Evolutionary conservation across 2,329 filamentous ascomycete species (phyloP), one percentile per base, ranked within the genome.

Genomic region (Ophiostoma perfectum): DNA sequence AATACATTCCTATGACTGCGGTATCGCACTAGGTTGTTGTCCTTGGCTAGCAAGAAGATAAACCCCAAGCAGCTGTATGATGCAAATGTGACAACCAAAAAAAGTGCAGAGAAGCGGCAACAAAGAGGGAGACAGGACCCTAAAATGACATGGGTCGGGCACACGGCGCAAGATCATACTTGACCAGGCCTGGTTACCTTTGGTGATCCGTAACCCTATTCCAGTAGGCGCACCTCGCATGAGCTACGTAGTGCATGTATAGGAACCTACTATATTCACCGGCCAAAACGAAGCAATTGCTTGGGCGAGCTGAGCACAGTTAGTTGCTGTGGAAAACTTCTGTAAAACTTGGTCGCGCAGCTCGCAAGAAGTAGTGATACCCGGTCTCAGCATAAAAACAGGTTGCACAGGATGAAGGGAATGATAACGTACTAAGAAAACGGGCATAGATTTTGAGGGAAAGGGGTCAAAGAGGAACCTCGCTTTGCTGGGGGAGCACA

Each of bases 81-180:
- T 27, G 49, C 27, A 27, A 27, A 27, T 27, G 27, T 27, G 27
- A 27, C 27, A 27, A 55, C 0, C 9, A 9, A 4, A 55, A 55
- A 18, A n/a, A 55, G n/a, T 14, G 14, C 45, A 55, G 49, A 18
- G 12, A 11, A 55, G 7, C 49, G 18, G 49, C 9, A 9, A 36
- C 18, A 9, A 55, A 27, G 45, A 44, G 12, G 5, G 2, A 55
- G n/a, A 55, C 49, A 55, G n/a, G 49, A 9, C 49, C 49, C 49
- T 55, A 55, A 55, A 55, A 27, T 18, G 49, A 36, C 49, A 55
- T 11, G 49, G 49, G 49, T 55, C 49, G 49, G 49, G 49, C 49
- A 55, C n/a, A 36, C 49, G 18, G 49, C n/a, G 49, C 49, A 55
- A n/a, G 49, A 55, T 47, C 14, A 47, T 55, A 55, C 49, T 55